Evolutionary conservation across 257 asterid species (phyloP), one percentile per base, ranked within the genome.

Genomic region (Hygrophila difformis): DNA sequence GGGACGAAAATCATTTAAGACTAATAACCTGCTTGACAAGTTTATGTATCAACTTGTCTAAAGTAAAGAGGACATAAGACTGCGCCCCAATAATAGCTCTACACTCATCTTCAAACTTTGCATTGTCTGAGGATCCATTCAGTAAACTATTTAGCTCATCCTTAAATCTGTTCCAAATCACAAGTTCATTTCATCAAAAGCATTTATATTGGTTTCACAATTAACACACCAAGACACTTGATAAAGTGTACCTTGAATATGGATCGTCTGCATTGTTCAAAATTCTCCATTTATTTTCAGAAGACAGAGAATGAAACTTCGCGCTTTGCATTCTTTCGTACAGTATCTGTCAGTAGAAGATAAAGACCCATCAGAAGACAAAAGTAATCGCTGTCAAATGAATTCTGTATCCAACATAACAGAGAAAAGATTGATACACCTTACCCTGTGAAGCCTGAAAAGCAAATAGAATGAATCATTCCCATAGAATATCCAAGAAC

Each of bases 81-180:
- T 78, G 95, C 66, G 97, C 72, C 51, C 99, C 97, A 47, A 91
- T 65, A 44, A 86, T 74, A 56, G 95, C 78, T 44, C 95, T 82
- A 49, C 99, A 91, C 60, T 91, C 99, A 61, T 91, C 99, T 69
- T 91, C 99, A 53, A 74, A 91, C 74, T 78, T 91, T 22, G 94
- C 61, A 46, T 73, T 78, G 66, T 87, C 97, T 56, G 77, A 76
- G 58, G 93, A 72, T 34, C 99, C 99, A 59, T 75, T 80, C 49
- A 91, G 76, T 57, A 86, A 72, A 66, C 59, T 83, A 57, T 66
- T 63, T 36, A 91, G 85, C n/a, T 93, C 84, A 63, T 62, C 75
- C 78, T 70, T 82, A 67, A 91, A 26, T 26, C 31, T 26, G 31
- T 8, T 62, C 39, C 64, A 67, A 33, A 31, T 22, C 53, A 42